Percentiles rank a stretch among this genome's conserved stretches.
phyloP scores from a whole-genome alignment of 441 rosid species.

The Biscutella laevigata region DNA sequence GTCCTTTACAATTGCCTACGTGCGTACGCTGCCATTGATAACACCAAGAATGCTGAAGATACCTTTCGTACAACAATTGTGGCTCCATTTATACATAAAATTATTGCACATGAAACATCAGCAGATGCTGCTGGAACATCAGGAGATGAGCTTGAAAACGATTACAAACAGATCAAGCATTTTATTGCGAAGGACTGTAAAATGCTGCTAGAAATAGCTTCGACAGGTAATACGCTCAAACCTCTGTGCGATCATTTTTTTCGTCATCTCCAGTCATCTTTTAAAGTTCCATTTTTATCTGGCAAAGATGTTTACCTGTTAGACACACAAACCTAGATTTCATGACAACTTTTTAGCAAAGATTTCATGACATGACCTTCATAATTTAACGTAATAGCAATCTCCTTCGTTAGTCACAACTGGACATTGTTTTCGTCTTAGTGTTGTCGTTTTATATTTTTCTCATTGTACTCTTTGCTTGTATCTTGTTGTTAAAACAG shows the following conservation, averaged over 20 bases:
- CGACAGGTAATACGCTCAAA: constrained; percentile 45
- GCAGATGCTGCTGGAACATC: constrained; percentile 41
- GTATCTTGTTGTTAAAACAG: constrained; percentile 32
- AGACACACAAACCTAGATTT: neutral
- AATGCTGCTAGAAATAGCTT: constrained; percentile 75
- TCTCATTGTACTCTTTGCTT: constrained; percentile 1
- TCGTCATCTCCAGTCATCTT: neutral
- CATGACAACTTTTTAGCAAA: too few relatives aligned
- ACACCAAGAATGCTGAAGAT: constrained; percentile 71
- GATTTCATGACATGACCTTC: too few relatives aligned
- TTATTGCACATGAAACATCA: constrained; percentile 50
- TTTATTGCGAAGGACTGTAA: constrained; percentile 59
- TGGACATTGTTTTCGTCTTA: constrained; percentile 1
- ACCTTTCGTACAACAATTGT: constrained; percentile 66
- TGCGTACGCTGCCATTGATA: constrained; percentile 93
- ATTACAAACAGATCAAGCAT: constrained; percentile 63
- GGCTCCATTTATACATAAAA: constrained; percentile 60
- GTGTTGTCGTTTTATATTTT: neutral
- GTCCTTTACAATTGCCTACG: constrained; percentile 91
- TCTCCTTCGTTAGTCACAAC: too few relatives aligned
- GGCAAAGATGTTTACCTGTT: neutral
- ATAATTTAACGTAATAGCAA: too few relatives aligned
- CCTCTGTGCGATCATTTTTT: neutral
- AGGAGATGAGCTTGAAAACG: constrained; percentile 66
- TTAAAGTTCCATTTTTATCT: neutral